Base-by-base conservation (phyloP, 345 rosid species). In the Firmiana major region DNA sequence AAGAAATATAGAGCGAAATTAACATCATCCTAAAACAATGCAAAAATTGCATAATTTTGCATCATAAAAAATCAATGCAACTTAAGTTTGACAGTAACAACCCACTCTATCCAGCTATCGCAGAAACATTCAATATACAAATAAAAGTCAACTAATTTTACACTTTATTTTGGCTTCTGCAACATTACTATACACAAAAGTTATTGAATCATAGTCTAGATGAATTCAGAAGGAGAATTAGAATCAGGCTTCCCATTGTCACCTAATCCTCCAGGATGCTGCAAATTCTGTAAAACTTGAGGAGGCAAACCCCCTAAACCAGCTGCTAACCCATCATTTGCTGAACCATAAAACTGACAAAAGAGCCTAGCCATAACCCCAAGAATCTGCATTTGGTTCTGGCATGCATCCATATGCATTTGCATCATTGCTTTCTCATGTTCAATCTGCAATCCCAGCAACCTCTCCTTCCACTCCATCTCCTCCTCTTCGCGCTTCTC, bases 401-500 rank as follows among this genome's bases (percentile, higher is more conserved):
- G 93, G 82, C 88, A 88, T 0, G 92, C 92, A 48, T 90, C 93
- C 0, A 87, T 93, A 9, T 90, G 93, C 87, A 91, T 85, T 76
- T 90, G 92, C 90, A 90, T 85, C 87, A 88, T 87, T 42, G 87
- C 78, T 82, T 90, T 91, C 85, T 91, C 93, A 9, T 90, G 93
- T 75, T 90, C 92, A 22, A 91, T 81, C 79, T 91, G 92, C 91
- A 88, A 77, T n/a, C 75, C 86, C 26, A 85, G 4, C 86, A 88
- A 80, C 80, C 85, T 84, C 82, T 86, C 92, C 86, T 85, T 85
- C 96, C 93, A 90, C 12, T 91, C 91, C 92, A 91, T 91, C 84
- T 90, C 93, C 71, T 91, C 96, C 77, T 91, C 91, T 83, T 90
- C 92, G 75, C 87, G 85, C 85, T 83, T 86, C 86, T 87, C 92